Evolutionary conservation across 1,284 basidiomycete genomes (phyloP).

Genomic region (Mrakiaceae sp.): DNA sequence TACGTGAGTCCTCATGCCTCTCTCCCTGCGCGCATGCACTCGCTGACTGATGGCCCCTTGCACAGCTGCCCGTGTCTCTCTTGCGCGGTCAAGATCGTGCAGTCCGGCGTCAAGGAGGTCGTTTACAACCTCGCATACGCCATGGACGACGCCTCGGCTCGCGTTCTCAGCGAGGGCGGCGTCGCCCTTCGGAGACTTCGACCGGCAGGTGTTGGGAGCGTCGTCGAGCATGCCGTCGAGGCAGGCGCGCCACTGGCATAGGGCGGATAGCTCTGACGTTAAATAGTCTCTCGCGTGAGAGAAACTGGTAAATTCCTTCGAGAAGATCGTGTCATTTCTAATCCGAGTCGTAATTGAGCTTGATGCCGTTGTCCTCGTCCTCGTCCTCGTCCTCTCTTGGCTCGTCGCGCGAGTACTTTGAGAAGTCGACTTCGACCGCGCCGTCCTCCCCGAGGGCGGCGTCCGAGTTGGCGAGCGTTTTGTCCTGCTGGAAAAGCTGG

Average conservation of each 20-base stretch:
- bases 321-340: background rate
- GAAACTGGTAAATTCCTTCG: no score
- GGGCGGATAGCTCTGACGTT: no score
- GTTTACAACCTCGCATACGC: conserved; percentile 94
- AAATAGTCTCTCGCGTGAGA: no score
- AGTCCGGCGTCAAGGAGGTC: conserved; percentile 83
- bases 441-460: conserved; percentile 47
- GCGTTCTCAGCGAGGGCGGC: conserved; percentile 62
- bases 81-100: conserved; percentile 92
- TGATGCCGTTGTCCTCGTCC: conserved; percentile 43
- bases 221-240: no score
- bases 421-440: conserved; percentile 69
- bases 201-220: background rate
- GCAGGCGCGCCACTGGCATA: no score
- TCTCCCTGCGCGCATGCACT: background rate
- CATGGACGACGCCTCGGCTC: conserved; percentile 78
- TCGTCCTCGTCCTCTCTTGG: conserved; percentile 51
- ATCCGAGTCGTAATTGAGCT: conserved; percentile 30
- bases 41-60: background rate
- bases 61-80: conserved; percentile 90
- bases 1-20: conserved; percentile 37
- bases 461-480: conserved; percentile 54
- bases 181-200: conserved; percentile 48
- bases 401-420: conserved; percentile 64
- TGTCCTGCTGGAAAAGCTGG: conserved; percentile 75